Base-by-base conservation (phyloP, 345 rosid species). In the Populus alba region DNA sequence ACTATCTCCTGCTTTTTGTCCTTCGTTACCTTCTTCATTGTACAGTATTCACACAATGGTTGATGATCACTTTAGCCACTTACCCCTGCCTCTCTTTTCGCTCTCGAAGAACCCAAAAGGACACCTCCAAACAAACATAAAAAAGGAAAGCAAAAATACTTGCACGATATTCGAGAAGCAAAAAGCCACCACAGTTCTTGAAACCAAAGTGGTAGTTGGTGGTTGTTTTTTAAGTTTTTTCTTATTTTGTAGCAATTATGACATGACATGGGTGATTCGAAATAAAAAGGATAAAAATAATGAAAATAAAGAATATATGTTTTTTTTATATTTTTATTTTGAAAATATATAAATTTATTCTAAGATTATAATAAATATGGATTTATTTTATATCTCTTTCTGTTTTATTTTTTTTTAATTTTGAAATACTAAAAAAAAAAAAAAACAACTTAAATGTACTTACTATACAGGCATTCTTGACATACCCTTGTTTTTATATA, bases 11-110 rank as follows among this genome's bases (percentile, higher is more conserved):
- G 31, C 57, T 39, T 61, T 53, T 39, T 74, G 13, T 29, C 57
- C 75, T 43, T 59, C 43, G 15, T 79, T 33, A 12, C 22, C n/a
- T n/a, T 61, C 29, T 15, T 47, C 77, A 75, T 75, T 43, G 59
- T 7, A 18, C 59, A 51, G n/a, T 51, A 6, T 18, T 47, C 59
- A 18, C 23, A 20, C 59, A 53, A 53, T 20, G 59, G 59, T 18
- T 7, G 59, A 53, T 1, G 1, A 53, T 0, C 27, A 25, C 27
- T 25, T 25, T 25, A 20, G 6, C 39, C 66, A n/a, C 29, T 27
- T 23, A 23, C 33, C 33, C 27, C 38, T 16, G 20, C 69, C 69
- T 66, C 2, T 7, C 3, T 53, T 29, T 66, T 31, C 35, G 8
- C 69, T 66, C 35, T 35, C 69, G 38, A 66, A 66, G 37, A 12